phyloP scores from a whole-genome alignment of 768 basidiomycete genomes.

The Lactifluus rugatus region DNA sequence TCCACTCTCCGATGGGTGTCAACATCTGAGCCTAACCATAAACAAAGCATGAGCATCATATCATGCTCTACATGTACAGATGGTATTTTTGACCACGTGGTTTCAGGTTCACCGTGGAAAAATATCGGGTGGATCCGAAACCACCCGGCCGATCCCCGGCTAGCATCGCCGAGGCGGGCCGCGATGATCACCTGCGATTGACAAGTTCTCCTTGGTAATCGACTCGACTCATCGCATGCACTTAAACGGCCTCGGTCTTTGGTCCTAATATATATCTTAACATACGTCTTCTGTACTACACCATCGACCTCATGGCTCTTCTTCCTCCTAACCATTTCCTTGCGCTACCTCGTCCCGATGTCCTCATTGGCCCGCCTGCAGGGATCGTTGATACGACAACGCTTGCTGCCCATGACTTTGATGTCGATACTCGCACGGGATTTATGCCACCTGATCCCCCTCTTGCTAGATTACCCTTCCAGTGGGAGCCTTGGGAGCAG shows the following conservation, averaged over 20 bases:
- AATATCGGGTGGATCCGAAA: no score
- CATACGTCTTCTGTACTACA: neutral
- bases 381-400: constrained; percentile 30
- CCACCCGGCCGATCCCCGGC: no score
- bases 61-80: no score
- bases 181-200: neutral
- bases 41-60: no score
- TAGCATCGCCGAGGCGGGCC: neutral
- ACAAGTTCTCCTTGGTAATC: neutral
- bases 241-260: no score
- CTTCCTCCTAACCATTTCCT: constrained; percentile 27
- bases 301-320: neutral
- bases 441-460: constrained; percentile 84
- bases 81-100: no score
- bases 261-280: no score
- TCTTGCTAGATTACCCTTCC: constrained; percentile 44
- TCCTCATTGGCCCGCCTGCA: constrained; percentile 19
- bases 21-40: no score
- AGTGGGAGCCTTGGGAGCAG: constrained; percentile 69
- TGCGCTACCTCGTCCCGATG: constrained; percentile 28
- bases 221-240: neutral
- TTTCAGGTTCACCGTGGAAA: no score
- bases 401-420: constrained; percentile 46
- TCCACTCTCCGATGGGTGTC: no score
- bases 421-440: constrained; percentile 83